Base-by-base conservation (phyloP, 2,329 filamentous ascomycete species). In the Aspergillus fructus region DNA sequence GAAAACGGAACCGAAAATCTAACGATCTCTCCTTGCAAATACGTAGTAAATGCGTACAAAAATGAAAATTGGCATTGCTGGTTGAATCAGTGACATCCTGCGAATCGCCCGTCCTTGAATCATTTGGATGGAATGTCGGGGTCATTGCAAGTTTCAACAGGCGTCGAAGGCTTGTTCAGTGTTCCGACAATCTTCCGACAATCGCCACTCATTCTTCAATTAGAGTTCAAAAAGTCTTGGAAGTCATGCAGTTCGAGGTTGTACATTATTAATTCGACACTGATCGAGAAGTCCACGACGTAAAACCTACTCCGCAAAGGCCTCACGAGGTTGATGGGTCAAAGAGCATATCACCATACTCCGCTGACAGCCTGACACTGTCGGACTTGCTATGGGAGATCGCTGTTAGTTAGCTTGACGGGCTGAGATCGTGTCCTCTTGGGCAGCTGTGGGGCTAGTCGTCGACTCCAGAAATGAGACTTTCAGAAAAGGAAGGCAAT, bases 1-100 rank as follows among this genome's bases (percentile, higher is more conserved):
- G 24, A 6, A 21, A 3, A 24, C 15, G 50, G 33, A 42, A 42
- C 47, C 40, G 34, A 40, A 51, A 56, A 21, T 21, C 41, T 13
- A 48, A 15, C 41, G 41, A 56, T 47, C 47, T 19, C 47, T 49
- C 27, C 30, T 46, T 50, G 53, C 40, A 37, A 34, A 55, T 49
- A 42, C 24, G 50, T 49, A 7, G 24, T 21, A 17, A 30, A 30
- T 30, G 24, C 4, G 27, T 30, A 30, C 27, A 19, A 39, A 43
- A 33, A 21, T 33, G 49, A 23, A 15, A 21, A 12, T 42, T 3
- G 39, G 39, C 15, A 40, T 41, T 49, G 17, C n/a, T 4, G 13
- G 7, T 40, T 15, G 17, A 49, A 27, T 27, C 34, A 27, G 30
- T n/a, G 12, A 21, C 9, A 27, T 24, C 24, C 7, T 27, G 30